phyloP scores from a whole-genome alignment of 1,284 basidiomycete species.

The Cutaneotrichosporon arboriforme region DNA sequence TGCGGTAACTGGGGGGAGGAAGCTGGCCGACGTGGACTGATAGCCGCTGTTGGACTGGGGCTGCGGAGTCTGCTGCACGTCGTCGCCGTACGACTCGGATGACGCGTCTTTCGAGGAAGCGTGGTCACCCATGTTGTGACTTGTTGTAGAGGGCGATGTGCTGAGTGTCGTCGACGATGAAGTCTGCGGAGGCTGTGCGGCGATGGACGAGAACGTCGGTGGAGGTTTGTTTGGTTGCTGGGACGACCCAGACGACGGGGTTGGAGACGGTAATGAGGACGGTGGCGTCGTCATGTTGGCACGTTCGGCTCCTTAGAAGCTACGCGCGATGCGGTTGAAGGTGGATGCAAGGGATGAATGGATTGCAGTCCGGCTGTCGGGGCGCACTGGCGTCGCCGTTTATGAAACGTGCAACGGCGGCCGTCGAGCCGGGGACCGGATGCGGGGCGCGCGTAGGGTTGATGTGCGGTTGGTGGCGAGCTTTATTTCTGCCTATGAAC shows the following conservation, averaged over 20 bases:
- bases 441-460: no score
- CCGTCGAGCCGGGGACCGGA: no score
- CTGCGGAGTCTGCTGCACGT: slow-evolving; percentile 14
- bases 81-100: slow-evolving; percentile 8
- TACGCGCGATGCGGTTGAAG: not conserved
- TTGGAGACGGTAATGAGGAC: slow-evolving; percentile 32
- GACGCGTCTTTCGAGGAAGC: slow-evolving; percentile 13
- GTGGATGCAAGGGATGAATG: not conserved
- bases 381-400: no score
- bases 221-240: slow-evolving; percentile 19
- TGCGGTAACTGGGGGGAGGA: slow-evolving; percentile 37
- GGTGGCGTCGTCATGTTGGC: slow-evolving; percentile 34
- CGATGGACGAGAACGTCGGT: slow-evolving; percentile 24
- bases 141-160: slow-evolving; percentile 15
- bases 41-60: slow-evolving; percentile 4
- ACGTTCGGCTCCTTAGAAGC: not conserved
- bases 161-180: slow-evolving; percentile 21
- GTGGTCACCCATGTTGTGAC: slow-evolving; percentile 5
- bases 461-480: no score
- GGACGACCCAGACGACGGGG: slow-evolving; percentile 32
- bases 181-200: slow-evolving; percentile 14
- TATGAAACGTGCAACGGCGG: no score
- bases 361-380: no score
- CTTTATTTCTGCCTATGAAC: no score
- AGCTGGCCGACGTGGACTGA: slow-evolving; percentile 11